Percentiles rank a stretch among this genome's conserved stretches.
Conservation (phyloP, 257 asterid species). For the Lavandula angustifolia region DNA sequence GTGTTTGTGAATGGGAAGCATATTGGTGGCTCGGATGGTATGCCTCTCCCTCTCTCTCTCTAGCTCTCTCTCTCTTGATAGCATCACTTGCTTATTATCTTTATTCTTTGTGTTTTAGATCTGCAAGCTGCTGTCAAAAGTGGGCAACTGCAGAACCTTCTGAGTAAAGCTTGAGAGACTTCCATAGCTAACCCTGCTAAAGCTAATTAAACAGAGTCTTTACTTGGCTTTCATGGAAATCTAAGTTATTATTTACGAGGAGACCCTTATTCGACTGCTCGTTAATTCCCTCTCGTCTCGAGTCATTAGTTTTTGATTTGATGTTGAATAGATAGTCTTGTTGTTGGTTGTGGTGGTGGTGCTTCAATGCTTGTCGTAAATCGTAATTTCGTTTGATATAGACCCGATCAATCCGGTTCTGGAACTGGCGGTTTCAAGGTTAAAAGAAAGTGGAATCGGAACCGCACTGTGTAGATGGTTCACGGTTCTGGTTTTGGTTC, state of each 20-base stretch:
- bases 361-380: too few species aligned
- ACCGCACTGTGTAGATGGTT: too few species aligned
- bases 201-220: not conserved
- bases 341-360: too few species aligned
- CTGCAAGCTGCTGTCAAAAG: constrained; percentile 48
- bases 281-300: too few species aligned
- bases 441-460: too few species aligned
- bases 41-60: not conserved
- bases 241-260: not conserved
- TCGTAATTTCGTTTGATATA: too few species aligned
- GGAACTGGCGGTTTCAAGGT: too few species aligned
- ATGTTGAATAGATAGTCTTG: too few species aligned
- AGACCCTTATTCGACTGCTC: too few species aligned
- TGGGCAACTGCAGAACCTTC: constrained; percentile 52
- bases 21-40: constrained; percentile 94
- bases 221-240: constrained; percentile 7
- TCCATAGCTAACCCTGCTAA: constrained; percentile 4
- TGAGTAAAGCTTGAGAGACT: constrained; percentile 41
- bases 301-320: too few species aligned
- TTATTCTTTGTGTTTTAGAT: constrained; percentile 36
- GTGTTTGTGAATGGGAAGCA: constrained; percentile 95
- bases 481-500: too few species aligned
- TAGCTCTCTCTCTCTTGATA: not conserved
- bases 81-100: not conserved
- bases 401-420: too few species aligned